phyloP scores from a whole-genome alignment of 352 stramenopile genomes.

The Phytophthora uliginosa region DNA sequence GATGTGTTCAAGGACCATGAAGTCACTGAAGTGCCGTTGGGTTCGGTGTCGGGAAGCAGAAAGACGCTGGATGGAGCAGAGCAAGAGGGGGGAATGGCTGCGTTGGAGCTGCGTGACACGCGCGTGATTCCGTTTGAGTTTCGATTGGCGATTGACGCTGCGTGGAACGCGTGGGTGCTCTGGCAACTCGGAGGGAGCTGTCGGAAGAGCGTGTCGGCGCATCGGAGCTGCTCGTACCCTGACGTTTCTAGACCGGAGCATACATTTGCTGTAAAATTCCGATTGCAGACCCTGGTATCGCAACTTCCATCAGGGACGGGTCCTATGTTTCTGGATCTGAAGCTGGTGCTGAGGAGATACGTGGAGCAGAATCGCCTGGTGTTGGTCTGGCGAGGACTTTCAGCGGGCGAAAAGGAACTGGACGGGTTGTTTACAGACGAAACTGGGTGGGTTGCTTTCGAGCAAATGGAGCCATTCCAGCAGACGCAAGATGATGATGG shows the following conservation, averaged over 20 bases:
- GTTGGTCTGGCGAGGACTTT: conserved; percentile 43
- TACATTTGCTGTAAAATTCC: conserved; percentile 49
- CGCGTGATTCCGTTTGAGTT: conserved; percentile 46
- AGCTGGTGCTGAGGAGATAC: conserved; percentile 50
- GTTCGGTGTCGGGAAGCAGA: conserved; percentile 21
- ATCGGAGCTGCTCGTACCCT: conserved; percentile 41
- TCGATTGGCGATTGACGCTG: conserved; percentile 34
- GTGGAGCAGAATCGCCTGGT: conserved; percentile 40
- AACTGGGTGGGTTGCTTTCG: conserved; percentile 44
- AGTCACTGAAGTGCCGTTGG: conserved; percentile 11
- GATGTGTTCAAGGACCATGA: conserved; percentile 27
- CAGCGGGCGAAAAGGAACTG: conserved; percentile 44
- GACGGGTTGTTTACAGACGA: conserved; percentile 38
- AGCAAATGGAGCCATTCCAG: conserved; percentile 24
- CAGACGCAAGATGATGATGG: neutral
- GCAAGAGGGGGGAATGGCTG: neutral
- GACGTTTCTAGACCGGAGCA: conserved; percentile 40
- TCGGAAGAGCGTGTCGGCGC: conserved; percentile 40
- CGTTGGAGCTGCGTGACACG: conserved; percentile 37
- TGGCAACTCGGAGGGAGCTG: conserved; percentile 43
- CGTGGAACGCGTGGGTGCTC: conserved; percentile 48
- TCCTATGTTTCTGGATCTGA: conserved; percentile 36
- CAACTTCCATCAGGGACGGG: neutral
- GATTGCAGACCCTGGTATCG: conserved; percentile 24
- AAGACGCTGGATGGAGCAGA: conserved; percentile 20